phyloP scores from a whole-genome alignment of 139 green algal species.

The Chlamydomonas asymmetrica region DNA sequence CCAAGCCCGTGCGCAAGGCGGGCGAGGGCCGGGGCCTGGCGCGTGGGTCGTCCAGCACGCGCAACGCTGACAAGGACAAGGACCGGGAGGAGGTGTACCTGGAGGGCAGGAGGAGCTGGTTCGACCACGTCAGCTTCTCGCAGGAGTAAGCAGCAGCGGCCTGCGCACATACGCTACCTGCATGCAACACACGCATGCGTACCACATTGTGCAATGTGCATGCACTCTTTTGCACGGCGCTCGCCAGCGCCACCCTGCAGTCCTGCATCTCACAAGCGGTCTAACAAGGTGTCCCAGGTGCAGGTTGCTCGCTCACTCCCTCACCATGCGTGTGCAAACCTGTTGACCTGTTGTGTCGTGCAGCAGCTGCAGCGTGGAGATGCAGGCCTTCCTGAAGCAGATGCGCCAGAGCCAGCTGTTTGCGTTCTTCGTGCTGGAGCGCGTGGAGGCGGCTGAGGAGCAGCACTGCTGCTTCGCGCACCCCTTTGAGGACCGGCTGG shows the following conservation, averaged over 20 bases:
- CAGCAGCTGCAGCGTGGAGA: slow-evolving; percentile 49
- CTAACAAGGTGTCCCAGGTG: too few relatives aligned
- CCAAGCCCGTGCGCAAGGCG: too few relatives aligned
- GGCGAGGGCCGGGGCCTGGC: too few relatives aligned
- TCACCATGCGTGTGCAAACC: background rate
- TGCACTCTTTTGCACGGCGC: too few relatives aligned
- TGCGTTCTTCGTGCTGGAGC: slow-evolving; percentile 74
- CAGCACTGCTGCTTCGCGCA: slow-evolving; percentile 21
- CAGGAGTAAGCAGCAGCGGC: too few relatives aligned
- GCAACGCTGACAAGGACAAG: background rate
- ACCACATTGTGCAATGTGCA: too few relatives aligned
- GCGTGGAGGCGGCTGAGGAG: slow-evolving; percentile 35
- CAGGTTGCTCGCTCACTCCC: too few relatives aligned
- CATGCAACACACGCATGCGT: too few relatives aligned
- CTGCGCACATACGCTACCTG: too few relatives aligned
- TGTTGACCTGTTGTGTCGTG: slow-evolving; percentile 3
- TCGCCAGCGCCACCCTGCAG: too few relatives aligned
- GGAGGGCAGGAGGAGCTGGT: background rate
- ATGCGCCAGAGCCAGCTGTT: slow-evolving; percentile 81
- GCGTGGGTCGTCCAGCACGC: too few relatives aligned
- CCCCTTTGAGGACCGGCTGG: slow-evolving; percentile 53
- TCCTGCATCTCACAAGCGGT: too few relatives aligned
- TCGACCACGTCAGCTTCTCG: background rate
- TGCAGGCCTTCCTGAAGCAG: slow-evolving; percentile 50
- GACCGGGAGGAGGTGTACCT: background rate